Base-by-base conservation (phyloP, 2,329 filamentous ascomycete genomes). In the Fusarium sp. region DNA sequence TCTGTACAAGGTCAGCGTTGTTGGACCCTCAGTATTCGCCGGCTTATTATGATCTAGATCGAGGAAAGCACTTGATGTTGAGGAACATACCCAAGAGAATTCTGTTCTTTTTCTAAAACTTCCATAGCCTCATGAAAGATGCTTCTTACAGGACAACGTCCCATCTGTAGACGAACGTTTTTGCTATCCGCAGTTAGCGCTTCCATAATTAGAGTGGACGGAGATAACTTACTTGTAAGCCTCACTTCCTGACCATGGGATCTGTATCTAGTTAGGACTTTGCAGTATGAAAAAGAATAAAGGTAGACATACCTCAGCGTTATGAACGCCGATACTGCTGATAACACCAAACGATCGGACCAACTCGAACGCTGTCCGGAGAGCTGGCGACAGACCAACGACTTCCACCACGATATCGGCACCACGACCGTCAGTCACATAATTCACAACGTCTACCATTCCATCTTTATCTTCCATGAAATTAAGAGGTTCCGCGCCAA, bases 331-430 rank as follows among this genome's bases (percentile, higher is more conserved):
- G 65, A 94, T 92, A 74, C 90, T 92, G 72, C 89, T 91, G 68
- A 94, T 92, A 40, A 86, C 87, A 5, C 91, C 92, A 81, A 89
- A 94, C 0, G 91, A 90, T 47, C 92, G 85, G 59, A 94, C 78
- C 18, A 94, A 77, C 24, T 94, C 91, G 78, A 90, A 94, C 0
- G 88, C 91, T 25, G 90, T 92, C 74, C 85, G 86, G 74, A 94
- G 80, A 1, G 92, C 92, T 34, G 89, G 86, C 47, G 88, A 90
- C 65, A 91, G 80, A 0, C 92, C 92, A n/a, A 94, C 92, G 4
- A 92, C 91, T 78, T 94, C 92, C 70, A 97, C 90, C 3, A 95
- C 90, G 15, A 93, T 89, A 80, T 97, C 94, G 15, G 94, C 94
- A 8, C 94, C 94, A 32, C 94, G 86, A 6, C 93, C 94, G 11